Evolutionary conservation across 2,329 filamentous ascomycete genomes (phyloP).

Genomic region (Monilinia laxa): DNA sequence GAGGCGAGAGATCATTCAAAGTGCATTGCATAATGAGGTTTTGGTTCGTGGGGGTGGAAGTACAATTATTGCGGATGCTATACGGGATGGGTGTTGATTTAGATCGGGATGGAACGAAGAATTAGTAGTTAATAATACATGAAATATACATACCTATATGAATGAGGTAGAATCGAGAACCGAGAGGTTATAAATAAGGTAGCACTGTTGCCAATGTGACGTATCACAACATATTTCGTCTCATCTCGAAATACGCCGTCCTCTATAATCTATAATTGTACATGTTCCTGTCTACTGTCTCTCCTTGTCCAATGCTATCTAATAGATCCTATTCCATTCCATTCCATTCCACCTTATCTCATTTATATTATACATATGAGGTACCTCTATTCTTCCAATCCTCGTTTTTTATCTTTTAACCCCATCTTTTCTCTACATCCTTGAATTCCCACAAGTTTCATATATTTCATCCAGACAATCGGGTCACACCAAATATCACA

Average conservation of each 20-base stretch:
- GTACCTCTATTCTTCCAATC: not conserved
- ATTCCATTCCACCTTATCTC: not conserved
- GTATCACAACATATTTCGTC: constrained; percentile 6
- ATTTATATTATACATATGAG: not conserved
- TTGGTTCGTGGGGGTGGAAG: constrained; percentile 50
- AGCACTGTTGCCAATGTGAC: not conserved
- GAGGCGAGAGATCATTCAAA: constrained; percentile 46
- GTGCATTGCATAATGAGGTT: constrained; percentile 58
- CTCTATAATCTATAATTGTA: not conserved
- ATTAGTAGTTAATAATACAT: not conserved
- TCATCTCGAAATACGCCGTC: not conserved
- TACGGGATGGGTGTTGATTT: constrained; percentile 33
- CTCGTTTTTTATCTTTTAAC: not conserved
- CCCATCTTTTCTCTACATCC: not conserved
- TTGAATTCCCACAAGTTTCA: not conserved
- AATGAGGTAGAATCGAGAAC: not conserved
- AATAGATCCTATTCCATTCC: too few species aligned
- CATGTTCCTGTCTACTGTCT: not conserved
- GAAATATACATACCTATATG: constrained; percentile 2
- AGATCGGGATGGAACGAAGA: too few species aligned
- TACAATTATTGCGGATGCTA: constrained; percentile 47
- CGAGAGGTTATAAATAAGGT: not conserved
- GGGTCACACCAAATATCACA: not conserved
- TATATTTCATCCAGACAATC: not conserved
- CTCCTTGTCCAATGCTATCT: not conserved